phyloP scores from a whole-genome alignment of 352 stramenopile genomes.

The Lagenidium giganteum region DNA sequence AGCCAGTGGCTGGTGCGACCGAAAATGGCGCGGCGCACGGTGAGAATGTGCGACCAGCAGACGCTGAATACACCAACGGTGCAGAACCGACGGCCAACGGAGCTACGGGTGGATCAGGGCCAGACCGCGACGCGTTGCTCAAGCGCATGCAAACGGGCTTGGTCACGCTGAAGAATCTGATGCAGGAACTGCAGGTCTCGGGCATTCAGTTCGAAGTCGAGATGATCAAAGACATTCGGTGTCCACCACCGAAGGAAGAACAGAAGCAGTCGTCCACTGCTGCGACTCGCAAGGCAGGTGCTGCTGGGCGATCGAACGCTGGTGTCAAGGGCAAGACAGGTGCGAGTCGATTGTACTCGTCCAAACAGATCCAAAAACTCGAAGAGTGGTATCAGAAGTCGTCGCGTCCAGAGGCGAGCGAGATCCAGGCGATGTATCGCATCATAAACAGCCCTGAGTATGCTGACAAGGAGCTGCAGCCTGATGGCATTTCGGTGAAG shows the following conservation, averaged over 20 bases:
- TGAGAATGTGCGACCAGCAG: conserved; percentile 19
- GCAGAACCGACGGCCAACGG: conserved; percentile 18
- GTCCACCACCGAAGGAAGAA: conserved; percentile 46
- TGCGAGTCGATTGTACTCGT: conserved; percentile 79
- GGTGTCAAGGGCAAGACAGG: conserved; percentile 68
- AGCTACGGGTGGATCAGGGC: no score
- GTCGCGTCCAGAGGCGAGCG: conserved; percentile 68
- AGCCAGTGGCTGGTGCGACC: background rate
- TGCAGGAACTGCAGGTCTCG: conserved; percentile 75
- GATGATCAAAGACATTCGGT: conserved; percentile 72
- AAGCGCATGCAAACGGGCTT: conserved; percentile 52
- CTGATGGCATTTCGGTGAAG: conserved; percentile 83
- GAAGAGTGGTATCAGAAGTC: conserved; percentile 86
- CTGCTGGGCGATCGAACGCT: conserved; percentile 27
- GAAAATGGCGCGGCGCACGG: conserved; percentile 1
- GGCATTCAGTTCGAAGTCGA: conserved; percentile 83
- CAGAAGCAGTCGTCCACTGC: conserved; percentile 26
- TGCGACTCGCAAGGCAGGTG: conserved; percentile 21
- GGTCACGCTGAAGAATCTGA: conserved; percentile 58
- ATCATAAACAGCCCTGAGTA: conserved; percentile 85
- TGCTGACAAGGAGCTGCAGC: conserved; percentile 77
- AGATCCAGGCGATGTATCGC: conserved; percentile 88
- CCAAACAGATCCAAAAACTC: conserved; percentile 85
- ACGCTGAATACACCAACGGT: conserved; percentile 9
- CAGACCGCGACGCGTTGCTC: conserved; percentile 40